phyloP scores from a whole-genome alignment of 768 basidiomycete species.

The Macrolepiota albuminosa region DNA sequence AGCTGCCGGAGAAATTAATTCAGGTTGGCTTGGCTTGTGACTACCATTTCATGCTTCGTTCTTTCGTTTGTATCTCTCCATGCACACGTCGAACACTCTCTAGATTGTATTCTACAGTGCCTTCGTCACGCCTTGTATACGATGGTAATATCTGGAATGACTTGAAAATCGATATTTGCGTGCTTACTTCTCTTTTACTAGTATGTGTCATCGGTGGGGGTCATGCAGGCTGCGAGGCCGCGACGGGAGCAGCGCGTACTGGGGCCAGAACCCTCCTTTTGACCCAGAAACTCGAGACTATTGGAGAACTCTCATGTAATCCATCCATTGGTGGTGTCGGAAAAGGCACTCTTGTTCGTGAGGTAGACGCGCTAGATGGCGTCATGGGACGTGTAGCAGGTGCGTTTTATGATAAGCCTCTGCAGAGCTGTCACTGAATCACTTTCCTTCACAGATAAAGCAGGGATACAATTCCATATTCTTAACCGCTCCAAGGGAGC shows the following conservation, averaged over 20 bases:
- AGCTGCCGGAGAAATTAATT: not conserved
- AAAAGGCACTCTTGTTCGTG: slow-evolving; percentile 87
- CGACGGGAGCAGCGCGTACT: slow-evolving; percentile 77
- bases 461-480: slow-evolving; percentile 86
- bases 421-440: not conserved
- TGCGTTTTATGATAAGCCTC: slow-evolving; percentile 24
- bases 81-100: slow-evolving; percentile 11
- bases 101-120: slow-evolving; percentile 6
- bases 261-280: slow-evolving; percentile 79
- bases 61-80: slow-evolving; percentile 3
- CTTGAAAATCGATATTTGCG: not conserved
- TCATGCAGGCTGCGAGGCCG: slow-evolving; percentile 92
- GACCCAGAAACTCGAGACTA: slow-evolving; percentile 76
- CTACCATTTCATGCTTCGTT: slow-evolving; percentile 7
- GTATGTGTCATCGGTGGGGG: slow-evolving; percentile 90
- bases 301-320: slow-evolving; percentile 86
- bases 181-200: slow-evolving; percentile 12
- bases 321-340: slow-evolving; percentile 91
- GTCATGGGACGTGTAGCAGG: slow-evolving; percentile 82
- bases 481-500: slow-evolving; percentile 83
- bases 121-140: not conserved
- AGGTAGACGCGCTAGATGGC: slow-evolving; percentile 89
- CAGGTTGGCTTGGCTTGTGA: not conserved
- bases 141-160: slow-evolving; percentile 9
- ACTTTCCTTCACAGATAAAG: slow-evolving; percentile 51